Percentiles rank a stretch among this genome's conserved stretches.
These are phyloP conservation scores for Penicillium verrucosum DNA, from an alignment of 2,329 filamentous ascomycete species.

Conservation along the genomic window DNA sequence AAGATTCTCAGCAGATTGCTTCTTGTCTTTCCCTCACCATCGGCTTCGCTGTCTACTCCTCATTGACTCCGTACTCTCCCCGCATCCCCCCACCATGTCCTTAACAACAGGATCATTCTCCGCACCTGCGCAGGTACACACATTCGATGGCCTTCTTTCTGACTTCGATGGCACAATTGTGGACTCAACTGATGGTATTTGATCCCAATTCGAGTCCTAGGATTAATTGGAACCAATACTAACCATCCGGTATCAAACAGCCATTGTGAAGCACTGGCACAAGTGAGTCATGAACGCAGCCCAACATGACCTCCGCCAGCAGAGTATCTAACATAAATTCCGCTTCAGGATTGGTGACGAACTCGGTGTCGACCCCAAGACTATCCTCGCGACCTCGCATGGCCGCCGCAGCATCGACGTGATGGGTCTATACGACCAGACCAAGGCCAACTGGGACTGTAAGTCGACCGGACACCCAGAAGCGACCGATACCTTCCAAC, in stretches of 20 bases:
- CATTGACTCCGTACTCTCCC: not conserved
- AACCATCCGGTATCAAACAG: slow-evolving; percentile 50
- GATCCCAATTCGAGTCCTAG: slow-evolving; percentile 1
- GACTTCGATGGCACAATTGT: slow-evolving; percentile 50
- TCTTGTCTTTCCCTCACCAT: not conserved
- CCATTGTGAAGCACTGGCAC: slow-evolving; percentile 65
- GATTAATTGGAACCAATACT: slow-evolving; percentile 48
- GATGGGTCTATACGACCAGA: slow-evolving; percentile 72
- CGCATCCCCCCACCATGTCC: slow-evolving; percentile 30
- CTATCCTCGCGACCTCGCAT: slow-evolving; percentile 87
- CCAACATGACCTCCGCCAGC: not conserved
- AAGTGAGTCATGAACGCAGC: slow-evolving; percentile 43
- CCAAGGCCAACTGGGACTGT: slow-evolving; percentile 93
- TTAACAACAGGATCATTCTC: slow-evolving; percentile 37
- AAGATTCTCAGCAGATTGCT: too few species aligned
- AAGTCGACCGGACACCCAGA: slow-evolving; percentile 42
- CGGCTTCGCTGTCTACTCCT: not conserved
- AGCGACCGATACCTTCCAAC: not conserved
- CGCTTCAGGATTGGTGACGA: slow-evolving; percentile 59
- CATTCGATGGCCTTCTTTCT: slow-evolving; percentile 46
- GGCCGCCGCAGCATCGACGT: slow-evolving; percentile 86
- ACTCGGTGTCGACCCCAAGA: slow-evolving; percentile 76
- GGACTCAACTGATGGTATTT: slow-evolving; percentile 46
- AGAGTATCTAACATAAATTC: not conserved
- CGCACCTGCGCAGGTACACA: slow-evolving; percentile 37